A percentile compares a stretch with the other conserved stretches of the same genome.
phyloP scores from a whole-genome alignment of 305 asterid genomes.

The Rubia tinctorum region DNA sequence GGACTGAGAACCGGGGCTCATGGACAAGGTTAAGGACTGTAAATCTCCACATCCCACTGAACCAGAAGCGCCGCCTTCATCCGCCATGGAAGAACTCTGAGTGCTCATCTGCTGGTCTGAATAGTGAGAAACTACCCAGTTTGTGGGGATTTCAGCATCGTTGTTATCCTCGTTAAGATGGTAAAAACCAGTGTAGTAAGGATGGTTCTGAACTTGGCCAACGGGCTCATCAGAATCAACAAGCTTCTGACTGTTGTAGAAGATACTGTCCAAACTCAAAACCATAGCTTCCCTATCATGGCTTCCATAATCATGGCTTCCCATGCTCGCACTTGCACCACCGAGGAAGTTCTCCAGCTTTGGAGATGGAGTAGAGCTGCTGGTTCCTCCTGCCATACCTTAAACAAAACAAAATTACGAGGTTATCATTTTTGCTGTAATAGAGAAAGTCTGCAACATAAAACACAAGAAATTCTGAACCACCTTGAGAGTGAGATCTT shows the following conservation, averaged over 20 bases:
- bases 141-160: constrained; percentile 20
- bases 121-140: constrained; percentile 40
- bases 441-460: no score
- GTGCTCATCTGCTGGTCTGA: constrained; percentile 30
- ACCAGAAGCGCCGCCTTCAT: constrained; percentile 21
- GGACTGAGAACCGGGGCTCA: constrained; percentile 34
- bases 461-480: not conserved
- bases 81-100: constrained; percentile 27
- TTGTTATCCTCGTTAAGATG: constrained; percentile 21
- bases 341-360: constrained; percentile 84
- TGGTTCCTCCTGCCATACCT: constrained; percentile 30
- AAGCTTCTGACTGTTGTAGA: constrained; percentile 38
- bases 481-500: constrained; percentile 42
- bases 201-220: constrained; percentile 27
- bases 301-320: constrained; percentile 27
- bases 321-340: constrained; percentile 41
- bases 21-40: constrained; percentile 25
- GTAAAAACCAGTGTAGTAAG: constrained; percentile 28
- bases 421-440: not conserved
- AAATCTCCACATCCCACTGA: constrained; percentile 23
- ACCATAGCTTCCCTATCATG: constrained; percentile 39
- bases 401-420: not conserved
- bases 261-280: constrained; percentile 48
- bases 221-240: constrained; percentile 13
- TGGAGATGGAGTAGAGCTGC: constrained; percentile 55